Evolutionary conservation across 2,329 filamentous ascomycete species (phyloP).

Genomic region (Alternaria sp.): DNA sequence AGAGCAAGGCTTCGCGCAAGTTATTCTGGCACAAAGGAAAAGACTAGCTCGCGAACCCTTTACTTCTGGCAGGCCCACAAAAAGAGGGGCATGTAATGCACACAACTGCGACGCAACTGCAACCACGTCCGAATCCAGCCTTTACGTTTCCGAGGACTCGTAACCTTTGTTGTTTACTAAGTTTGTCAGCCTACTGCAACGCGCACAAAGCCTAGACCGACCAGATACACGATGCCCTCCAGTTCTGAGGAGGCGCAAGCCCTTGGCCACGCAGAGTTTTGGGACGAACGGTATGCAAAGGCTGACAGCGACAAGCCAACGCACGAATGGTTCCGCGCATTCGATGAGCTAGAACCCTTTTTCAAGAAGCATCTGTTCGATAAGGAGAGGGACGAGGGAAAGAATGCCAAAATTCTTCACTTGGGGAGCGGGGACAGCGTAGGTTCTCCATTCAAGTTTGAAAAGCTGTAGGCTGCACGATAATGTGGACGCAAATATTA

Average conservation of each 20-base stretch:
- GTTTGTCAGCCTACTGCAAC: not conserved
- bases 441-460: constrained; percentile 1
- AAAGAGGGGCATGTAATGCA: not conserved
- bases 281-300: constrained; percentile 60
- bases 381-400: constrained; percentile 35
- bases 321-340: constrained; percentile 66
- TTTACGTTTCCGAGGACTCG: not conserved
- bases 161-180: not conserved
- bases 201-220: not conserved
- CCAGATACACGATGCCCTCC: constrained; percentile 10
- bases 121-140: not conserved
- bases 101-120: not conserved
- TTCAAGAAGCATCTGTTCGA: constrained; percentile 57
- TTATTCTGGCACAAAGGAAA: too few species aligned
- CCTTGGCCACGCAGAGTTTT: constrained; percentile 49
- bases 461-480: not conserved
- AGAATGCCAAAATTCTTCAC: constrained; percentile 60
- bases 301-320: constrained; percentile 49
- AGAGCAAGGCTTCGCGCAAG: too few species aligned
- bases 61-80: not conserved
- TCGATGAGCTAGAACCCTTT: constrained; percentile 59
- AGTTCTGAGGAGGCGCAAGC: constrained; percentile 18
- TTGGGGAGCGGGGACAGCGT: constrained; percentile 68
- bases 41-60: too few species aligned
- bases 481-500: not conserved